These are phyloP conservation scores for Pseudonitzschia pungens DNA, from an alignment of 108 stramenopile genomes.

Conservation along the genomic window DNA sequence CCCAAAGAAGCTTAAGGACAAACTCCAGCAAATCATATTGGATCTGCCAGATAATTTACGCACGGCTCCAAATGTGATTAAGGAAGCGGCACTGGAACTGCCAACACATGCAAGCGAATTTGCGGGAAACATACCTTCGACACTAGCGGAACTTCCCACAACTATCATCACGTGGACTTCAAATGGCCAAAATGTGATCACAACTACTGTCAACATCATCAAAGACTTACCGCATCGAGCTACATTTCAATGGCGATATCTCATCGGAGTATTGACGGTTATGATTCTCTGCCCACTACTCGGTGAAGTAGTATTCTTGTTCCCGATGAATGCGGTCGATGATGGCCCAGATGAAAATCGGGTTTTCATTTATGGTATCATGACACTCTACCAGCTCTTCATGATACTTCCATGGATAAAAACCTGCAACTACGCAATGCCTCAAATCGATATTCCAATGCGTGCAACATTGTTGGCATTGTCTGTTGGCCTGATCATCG, in stretches of 20 bases:
- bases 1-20: conserved; percentile 1
- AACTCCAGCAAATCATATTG: neutral
- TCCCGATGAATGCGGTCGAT: conserved; percentile 24
- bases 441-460: conserved; percentile 16
- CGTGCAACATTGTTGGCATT: conserved; percentile 8
- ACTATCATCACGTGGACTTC: neutral
- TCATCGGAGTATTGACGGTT: conserved; percentile 2
- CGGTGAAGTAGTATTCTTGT: conserved; percentile 21
- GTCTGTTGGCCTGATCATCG: conserved; percentile 9
- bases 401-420: conserved; percentile 18
- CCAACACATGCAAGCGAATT: neutral
- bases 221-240: conserved; percentile 18
- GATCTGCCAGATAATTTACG: conserved; percentile 5
- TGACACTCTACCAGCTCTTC: conserved; percentile 18
- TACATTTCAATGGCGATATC: conserved; percentile 19
- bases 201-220: neutral
- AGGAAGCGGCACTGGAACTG: neutral
- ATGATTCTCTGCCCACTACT: conserved; percentile 16
- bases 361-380: conserved; percentile 23
- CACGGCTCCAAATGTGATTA: neutral
- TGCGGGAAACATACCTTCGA: neutral
- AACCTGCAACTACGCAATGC: conserved; percentile 31
- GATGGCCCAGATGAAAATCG: conserved; percentile 16
- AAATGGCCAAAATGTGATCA: neutral
- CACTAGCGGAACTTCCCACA: conserved; percentile 1